Evolutionary conservation across 1,139 yeast species (phyloP).

Genomic region (Candida labiduridarum): DNA sequence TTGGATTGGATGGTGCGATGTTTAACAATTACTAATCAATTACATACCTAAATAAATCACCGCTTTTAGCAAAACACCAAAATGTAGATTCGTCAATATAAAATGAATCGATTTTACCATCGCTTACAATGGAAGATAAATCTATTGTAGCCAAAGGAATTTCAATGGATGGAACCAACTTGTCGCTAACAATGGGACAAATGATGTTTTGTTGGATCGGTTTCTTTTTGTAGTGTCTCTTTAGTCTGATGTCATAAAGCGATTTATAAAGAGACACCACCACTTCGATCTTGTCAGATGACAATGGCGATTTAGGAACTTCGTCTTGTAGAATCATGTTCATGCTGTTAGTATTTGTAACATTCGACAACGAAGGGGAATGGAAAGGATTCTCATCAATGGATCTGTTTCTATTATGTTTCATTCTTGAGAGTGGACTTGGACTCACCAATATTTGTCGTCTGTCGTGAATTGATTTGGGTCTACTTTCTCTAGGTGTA

Average conservation of each 20-base stretch:
- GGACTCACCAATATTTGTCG: constrained; percentile 16
- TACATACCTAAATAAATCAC: constrained; percentile 48
- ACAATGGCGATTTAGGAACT: constrained; percentile 1
- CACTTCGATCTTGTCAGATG: constrained; percentile 20
- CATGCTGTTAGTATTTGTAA: constrained; percentile 13
- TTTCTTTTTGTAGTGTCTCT: constrained; percentile 27
- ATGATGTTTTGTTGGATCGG: constrained; percentile 27
- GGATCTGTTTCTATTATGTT: constrained; percentile 10
- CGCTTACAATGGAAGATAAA: constrained; percentile 32
- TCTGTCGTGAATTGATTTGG: constrained; percentile 15
- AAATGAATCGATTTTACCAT: constrained; percentile 50
- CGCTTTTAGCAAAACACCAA: constrained; percentile 57
- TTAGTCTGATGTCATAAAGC: constrained; percentile 36
- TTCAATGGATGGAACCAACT: constrained; percentile 43
- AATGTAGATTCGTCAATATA: constrained; percentile 39
- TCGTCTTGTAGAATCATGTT: constrained; percentile 14
- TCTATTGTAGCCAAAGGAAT: constrained; percentile 40
- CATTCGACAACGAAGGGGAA: constrained; percentile 14
- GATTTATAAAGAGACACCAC: constrained; percentile 37
- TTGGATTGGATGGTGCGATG: constrained; percentile 46
- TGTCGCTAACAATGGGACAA: constrained; percentile 44
- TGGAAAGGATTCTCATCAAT: constrained; percentile 9
- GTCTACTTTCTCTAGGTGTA: constrained; percentile 11
- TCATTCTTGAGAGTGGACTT: constrained; percentile 15
- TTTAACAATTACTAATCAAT: constrained; percentile 16